Evolutionary conservation across 75 land plant species (phyloP), one percentile per base, ranked within the genome.

Genomic region (Cupressus sempervirens): DNA sequence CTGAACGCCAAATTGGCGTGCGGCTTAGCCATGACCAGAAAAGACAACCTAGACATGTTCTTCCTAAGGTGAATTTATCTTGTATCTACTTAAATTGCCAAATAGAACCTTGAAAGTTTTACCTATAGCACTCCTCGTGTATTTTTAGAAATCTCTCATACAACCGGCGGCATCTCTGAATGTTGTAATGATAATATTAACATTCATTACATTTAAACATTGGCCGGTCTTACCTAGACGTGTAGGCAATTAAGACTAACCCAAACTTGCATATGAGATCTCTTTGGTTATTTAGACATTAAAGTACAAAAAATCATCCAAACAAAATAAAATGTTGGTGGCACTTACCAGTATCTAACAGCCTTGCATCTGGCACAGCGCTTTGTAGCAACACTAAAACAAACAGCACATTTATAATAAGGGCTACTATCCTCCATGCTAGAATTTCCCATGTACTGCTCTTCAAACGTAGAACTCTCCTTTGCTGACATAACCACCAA

Each of bases 311-410:
- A 38, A 79, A 41, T 26, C 23, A 18, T 43, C 14, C 45, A 79
- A 45, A 23, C 7, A 79, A 43, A 79, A 79, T 29, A 41, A n/a
- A 45, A 45, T 0, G 41, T 43, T 18, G 79, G 41, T 6, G 81
- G 50, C 53, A 85, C 91, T 35, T 43, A 95, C 97, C 97, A 95
- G 84, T 95, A 95, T 80, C 91, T 88, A 34, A 91, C 92, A 26
- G 96, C 88, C 80, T 95, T 95, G 91, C 97, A 95, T 76, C 92
- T 86, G 35, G 97, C 82, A 83, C 97, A 95, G 35, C 94, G 90
- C 32, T 89, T 91, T 4, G 90, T 88, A 32, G 97, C 88, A n/a
- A 93, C 88, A 26, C 75, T 84, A 50, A 52, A 87, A 83, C 97
- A 95, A 26, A 94, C 88, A 68, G 89, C 91, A 46, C 97, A 95